Base-by-base conservation (phyloP, 202 grass and related monocot genomes). In the Eragrostis tef region DNA sequence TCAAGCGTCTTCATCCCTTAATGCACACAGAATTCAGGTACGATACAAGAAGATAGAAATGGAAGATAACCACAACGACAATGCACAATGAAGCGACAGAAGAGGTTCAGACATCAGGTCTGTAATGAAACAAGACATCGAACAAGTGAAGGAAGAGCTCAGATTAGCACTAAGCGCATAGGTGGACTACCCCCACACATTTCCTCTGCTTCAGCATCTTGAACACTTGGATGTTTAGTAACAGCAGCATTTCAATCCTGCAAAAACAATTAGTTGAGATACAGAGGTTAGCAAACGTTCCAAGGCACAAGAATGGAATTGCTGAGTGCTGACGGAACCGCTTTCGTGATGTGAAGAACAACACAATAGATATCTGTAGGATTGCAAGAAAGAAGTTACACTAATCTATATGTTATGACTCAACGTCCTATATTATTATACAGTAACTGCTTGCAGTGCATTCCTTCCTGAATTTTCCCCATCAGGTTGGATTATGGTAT, bases 211-310 rank as follows among this genome's bases (percentile, higher is more conserved):
- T 45, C 15, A 24, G 21, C 44, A 43, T 19, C 21, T 13, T n/a
- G 24, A 61, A 25, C 26, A 26, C 22, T 26, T 74, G 67, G 42
- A 53, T 74, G 79, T 73, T 73, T 26, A 36, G 52, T 45, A 68
- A 53, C 79, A 69, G 14, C 19, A 56, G 14, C 52, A 45, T 68
- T 39, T 74, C 49, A 86, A 9, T 83, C 83, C 83, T 89, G 83
- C 14, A 86, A 79, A 43, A 70, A 31, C 36, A n/a, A 19, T 47
- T 20, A 15, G 20, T 79, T 63, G 19, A 79, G 0, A 58, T 5
- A 29, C 17, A 45, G 11, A 56, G 3, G 50, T 82, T 27, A 83
- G 45, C 34, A 73, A 73, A 73, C 20, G 41, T 5, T 27, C 56
- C 11, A 77, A 4, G 9, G 7, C 7, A 43, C 29, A 49, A 52